Evolutionary conservation across 75 land plant species (phyloP).

Genomic region (Pinus taeda): DNA sequence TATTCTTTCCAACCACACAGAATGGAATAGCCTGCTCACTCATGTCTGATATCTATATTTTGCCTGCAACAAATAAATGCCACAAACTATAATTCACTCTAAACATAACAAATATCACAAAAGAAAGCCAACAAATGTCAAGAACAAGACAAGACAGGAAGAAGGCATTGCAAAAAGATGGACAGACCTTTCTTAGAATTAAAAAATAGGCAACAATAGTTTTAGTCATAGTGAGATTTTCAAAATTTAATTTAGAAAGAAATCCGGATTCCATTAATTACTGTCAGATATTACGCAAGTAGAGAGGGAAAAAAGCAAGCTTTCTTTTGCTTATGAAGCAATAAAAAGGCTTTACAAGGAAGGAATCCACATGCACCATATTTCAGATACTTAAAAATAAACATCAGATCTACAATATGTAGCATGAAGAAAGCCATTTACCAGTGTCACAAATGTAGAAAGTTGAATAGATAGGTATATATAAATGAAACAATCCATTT

Average conservation of each 20-base stretch:
- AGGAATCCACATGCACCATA: neutral
- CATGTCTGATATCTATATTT: neutral
- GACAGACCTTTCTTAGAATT: neutral
- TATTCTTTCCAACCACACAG: neutral
- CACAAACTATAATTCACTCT: neutral
- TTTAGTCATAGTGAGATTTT: too few species aligned
- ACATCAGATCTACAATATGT: neutral
- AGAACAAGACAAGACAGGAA: neutral
- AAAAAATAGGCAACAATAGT: too few species aligned
- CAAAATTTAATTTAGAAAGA: too few species aligned
- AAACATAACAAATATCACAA: neutral
- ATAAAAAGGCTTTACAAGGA: neutral
- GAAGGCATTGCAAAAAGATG: neutral
- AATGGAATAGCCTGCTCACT: neutral
- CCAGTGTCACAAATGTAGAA: constrained; percentile 3
- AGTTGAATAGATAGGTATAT: neutral
- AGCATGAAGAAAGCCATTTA: neutral
- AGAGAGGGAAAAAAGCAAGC: neutral
- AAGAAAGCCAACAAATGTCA: neutral
- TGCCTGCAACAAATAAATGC: neutral
- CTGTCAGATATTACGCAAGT: neutral
- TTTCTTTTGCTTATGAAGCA: neutral
- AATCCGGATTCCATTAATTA: too few species aligned
- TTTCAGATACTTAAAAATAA: neutral
- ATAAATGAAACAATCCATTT: constrained; percentile 1